Conservation (phyloP, 495 filamentous ascomycete species). For the Aspergillus asperescens region DNA sequence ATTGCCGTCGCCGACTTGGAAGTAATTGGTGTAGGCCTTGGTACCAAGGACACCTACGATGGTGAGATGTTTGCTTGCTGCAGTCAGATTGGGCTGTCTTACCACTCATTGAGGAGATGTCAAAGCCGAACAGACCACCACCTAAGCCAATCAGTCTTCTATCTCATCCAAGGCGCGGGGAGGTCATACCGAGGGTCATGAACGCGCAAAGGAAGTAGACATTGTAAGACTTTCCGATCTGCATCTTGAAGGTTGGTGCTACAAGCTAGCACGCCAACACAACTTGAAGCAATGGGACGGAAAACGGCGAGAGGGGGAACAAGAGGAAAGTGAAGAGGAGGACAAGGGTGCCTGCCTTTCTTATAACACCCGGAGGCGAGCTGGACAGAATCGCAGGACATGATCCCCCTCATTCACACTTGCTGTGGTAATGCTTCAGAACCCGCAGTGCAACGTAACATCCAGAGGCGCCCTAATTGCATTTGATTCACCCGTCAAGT, state of each 20-base stretch:
- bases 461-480: not conserved
- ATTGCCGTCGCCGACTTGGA: conserved; percentile 15
- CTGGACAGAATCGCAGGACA: too few relatives aligned
- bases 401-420: not conserved
- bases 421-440: not conserved
- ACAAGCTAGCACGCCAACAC: not conserved
- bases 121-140: conserved; percentile 21
- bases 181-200: conserved; percentile 17
- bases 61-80: not conserved
- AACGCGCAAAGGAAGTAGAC: conserved; percentile 17
- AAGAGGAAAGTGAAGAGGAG: conserved; percentile 7
- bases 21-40: conserved; percentile 18
- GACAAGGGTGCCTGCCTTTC: not conserved
- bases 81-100: not conserved
- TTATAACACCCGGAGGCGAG: too few relatives aligned
- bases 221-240: conserved; percentile 15
- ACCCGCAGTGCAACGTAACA: conserved; percentile 8
- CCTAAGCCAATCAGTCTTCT: conserved; percentile 5
- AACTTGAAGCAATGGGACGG: not conserved
- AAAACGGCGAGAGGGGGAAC: not conserved
- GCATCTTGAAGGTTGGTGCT: conserved; percentile 8
- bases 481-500: not conserved
- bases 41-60: conserved; percentile 19
- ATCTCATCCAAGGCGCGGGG: not conserved
- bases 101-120: conserved; percentile 25